These are phyloP conservation scores for Myrica gale DNA, from an alignment of 306 rosid species.

Conservation along the genomic window DNA sequence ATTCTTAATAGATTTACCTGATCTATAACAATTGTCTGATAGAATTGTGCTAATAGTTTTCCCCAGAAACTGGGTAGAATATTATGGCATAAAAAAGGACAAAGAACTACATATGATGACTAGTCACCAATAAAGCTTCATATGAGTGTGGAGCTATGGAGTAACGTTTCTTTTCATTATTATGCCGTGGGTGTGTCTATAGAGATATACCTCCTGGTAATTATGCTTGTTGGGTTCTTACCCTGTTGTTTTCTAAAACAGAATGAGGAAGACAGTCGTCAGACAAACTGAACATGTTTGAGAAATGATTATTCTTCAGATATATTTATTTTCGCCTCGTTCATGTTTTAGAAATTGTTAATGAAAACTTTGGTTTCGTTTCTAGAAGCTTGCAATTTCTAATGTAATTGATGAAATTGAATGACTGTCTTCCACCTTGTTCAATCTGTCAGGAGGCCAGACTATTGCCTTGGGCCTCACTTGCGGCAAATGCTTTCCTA, in stretches of 20 bases:
- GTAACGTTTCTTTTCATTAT: neutral
- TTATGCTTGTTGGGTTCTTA: neutral
- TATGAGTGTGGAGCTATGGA: neutral
- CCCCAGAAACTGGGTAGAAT: neutral
- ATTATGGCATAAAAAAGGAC: no score
- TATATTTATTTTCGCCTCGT: neutral
- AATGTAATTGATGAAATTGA: neutral
- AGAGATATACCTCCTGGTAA: neutral
- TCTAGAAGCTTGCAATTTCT: neutral
- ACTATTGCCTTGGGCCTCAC: conserved; percentile 98
- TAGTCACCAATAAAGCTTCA: neutral
- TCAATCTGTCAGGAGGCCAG: conserved; percentile 81
- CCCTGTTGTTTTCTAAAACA: neutral
- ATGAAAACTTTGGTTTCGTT: neutral
- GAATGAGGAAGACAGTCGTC: neutral
- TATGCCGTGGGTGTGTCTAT: neutral
- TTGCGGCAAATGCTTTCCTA: conserved; percentile 94
- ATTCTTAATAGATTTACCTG: neutral
- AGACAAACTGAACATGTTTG: neutral
- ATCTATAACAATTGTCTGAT: neutral
- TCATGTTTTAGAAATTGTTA: neutral
- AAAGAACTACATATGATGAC: neutral
- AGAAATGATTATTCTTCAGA: neutral
- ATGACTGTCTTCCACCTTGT: conserved; percentile 8
- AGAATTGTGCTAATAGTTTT: neutral